Conservation (phyloP, 768 basidiomycete genomes). For the Termitomyces sp. region DNA sequence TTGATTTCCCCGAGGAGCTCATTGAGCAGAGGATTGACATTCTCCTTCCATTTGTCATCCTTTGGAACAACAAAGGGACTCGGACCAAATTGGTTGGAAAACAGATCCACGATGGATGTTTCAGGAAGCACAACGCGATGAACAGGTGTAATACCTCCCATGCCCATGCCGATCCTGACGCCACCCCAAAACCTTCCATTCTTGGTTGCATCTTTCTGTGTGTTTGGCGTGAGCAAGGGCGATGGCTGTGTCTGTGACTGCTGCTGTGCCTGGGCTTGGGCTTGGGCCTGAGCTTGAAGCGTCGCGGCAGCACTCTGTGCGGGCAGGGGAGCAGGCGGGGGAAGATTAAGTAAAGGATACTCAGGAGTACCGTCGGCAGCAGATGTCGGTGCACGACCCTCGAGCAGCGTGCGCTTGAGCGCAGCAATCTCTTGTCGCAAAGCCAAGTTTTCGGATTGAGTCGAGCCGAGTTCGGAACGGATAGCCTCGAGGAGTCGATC, state of each 20-base stretch:
- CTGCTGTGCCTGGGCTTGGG: too few species aligned
- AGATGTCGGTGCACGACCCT: slow-evolving; percentile 46
- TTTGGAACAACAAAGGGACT: slow-evolving; percentile 12
- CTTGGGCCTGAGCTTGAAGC: slow-evolving; percentile 11
- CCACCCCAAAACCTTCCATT: slow-evolving; percentile 72
- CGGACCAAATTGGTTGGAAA: slow-evolving; percentile 11
- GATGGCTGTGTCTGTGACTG: too few species aligned
- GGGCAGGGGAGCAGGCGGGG: slow-evolving; percentile 45
- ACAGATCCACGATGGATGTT: slow-evolving; percentile 20
- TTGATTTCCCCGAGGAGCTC: slow-evolving; percentile 5
- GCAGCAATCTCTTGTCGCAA: slow-evolving; percentile 71
- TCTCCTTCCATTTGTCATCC: slow-evolving; percentile 49
- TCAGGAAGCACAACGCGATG: slow-evolving; percentile 83
- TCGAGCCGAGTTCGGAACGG: slow-evolving; percentile 73
- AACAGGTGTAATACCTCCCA: slow-evolving; percentile 74
- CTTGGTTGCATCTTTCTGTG: slow-evolving; percentile 69
- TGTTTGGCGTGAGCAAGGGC: too few species aligned
- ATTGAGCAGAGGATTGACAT: slow-evolving; percentile 74
- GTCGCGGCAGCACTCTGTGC: slow-evolving; percentile 32
- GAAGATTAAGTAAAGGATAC: slow-evolving; percentile 32
- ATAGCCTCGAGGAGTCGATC: slow-evolving; percentile 88
- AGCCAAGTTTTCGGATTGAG: slow-evolving; percentile 76
- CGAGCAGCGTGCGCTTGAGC: slow-evolving; percentile 70
- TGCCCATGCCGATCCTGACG: slow-evolving; percentile 26
- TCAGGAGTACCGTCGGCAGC: slow-evolving; percentile 8